Conservation (phyloP, 2,329 filamentous ascomycete species). For the Ceratocystis ficicola region DNA sequence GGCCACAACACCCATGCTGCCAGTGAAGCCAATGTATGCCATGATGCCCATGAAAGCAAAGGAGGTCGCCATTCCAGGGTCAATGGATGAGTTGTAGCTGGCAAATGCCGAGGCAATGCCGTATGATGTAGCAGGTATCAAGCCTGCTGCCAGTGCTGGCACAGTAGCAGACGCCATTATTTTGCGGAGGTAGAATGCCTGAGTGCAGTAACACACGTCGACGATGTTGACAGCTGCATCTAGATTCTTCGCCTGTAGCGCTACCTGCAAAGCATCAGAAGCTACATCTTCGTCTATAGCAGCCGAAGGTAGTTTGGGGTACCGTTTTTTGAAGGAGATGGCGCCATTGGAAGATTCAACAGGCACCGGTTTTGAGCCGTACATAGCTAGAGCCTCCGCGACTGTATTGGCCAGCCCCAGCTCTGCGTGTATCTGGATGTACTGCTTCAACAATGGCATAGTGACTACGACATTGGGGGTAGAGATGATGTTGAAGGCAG, state of each 20-base stretch:
- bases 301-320: conserved; percentile 55
- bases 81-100: conserved; percentile 66
- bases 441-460: conserved; percentile 55
- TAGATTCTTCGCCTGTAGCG: conserved; percentile 68
- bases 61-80: conserved; percentile 58
- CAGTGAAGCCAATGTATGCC: conserved; percentile 71
- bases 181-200: conserved; percentile 56
- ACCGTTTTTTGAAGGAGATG: conserved; percentile 32
- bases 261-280: conserved; percentile 61
- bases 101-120: conserved; percentile 47
- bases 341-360: conserved; percentile 25
- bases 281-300: conserved; percentile 63
- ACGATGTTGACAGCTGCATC: conserved; percentile 65
- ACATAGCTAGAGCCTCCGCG: conserved; percentile 68
- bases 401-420: conserved; percentile 64
- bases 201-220: conserved; percentile 53
- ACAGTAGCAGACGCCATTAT: conserved; percentile 51
- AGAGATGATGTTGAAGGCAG: conserved; percentile 57
- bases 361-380: conserved; percentile 69
- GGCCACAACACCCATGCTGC: conserved; percentile 70
- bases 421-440: conserved; percentile 63
- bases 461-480: conserved; percentile 73
- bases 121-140: conserved; percentile 58
- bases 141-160: conserved; percentile 44
- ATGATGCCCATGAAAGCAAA: conserved; percentile 70